phyloP scores from a whole-genome alignment of 139 green algal species.

The Asterochloris erici region DNA sequence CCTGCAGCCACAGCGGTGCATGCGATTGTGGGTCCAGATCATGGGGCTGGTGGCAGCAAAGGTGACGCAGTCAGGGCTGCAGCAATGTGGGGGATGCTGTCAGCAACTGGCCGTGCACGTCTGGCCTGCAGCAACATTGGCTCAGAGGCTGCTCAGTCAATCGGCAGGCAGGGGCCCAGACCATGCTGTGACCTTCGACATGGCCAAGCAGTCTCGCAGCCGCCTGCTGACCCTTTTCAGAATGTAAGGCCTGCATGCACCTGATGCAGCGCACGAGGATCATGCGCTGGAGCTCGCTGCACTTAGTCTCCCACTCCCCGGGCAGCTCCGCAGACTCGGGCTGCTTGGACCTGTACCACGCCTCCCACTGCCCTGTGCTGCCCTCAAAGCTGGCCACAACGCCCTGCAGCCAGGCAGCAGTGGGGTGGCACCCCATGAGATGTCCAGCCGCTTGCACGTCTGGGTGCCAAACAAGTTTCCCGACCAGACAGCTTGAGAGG shows the following conservation, averaged over 20 bases:
- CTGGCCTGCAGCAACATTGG: too few relatives aligned
- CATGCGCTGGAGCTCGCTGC: slow-evolving; percentile 81
- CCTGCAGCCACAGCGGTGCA: slow-evolving; percentile 20
- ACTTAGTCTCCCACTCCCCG: slow-evolving; percentile 77
- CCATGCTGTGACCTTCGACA: too few relatives aligned
- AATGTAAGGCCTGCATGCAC: not conserved
- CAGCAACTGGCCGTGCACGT: too few relatives aligned
- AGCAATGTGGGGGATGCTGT: too few relatives aligned
- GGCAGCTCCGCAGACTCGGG: slow-evolving; percentile 74
- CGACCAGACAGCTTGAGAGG: not conserved
- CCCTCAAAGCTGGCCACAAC: slow-evolving; percentile 33
- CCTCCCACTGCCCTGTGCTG: slow-evolving; percentile 39
- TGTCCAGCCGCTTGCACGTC: not conserved
- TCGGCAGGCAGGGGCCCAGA: too few relatives aligned
- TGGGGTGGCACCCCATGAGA: too few relatives aligned
- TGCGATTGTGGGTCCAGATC: too few relatives aligned
- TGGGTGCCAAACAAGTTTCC: not conserved
- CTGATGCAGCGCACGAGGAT: slow-evolving; percentile 46
- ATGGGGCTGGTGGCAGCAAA: too few relatives aligned
- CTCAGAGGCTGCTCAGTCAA: too few relatives aligned
- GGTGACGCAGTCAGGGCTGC: too few relatives aligned
- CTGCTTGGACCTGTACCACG: slow-evolving; percentile 52
- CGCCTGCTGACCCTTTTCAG: not conserved
- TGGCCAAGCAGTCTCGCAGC: too few relatives aligned
- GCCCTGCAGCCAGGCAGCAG: not conserved